Conservation (phyloP, 345 rosid genomes). For the Microcos paniculata region DNA sequence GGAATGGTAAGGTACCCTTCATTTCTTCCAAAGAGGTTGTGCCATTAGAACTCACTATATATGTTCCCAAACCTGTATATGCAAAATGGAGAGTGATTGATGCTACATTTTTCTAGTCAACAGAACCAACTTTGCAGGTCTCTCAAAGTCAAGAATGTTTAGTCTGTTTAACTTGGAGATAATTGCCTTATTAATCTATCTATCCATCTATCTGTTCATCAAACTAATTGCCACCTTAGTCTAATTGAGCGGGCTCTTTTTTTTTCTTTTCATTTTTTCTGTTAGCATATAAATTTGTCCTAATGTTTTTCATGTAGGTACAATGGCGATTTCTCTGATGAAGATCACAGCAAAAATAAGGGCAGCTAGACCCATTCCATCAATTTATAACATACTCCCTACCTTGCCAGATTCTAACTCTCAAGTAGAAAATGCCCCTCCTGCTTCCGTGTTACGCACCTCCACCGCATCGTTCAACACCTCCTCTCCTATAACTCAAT, state of each 20-base stretch:
- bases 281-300: no score
- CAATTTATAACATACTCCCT: neutral
- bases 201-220: no score
- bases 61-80: neutral
- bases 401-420: neutral
- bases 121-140: slow-evolving; percentile 17
- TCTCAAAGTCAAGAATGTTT: slow-evolving; percentile 11
- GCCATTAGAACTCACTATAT: neutral
- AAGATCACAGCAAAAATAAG: slow-evolving; percentile 22
- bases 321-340: neutral
- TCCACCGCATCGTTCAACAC: neutral
- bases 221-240: no score
- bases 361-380: slow-evolving; percentile 14
- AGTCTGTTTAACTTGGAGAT: neutral
- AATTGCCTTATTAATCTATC: no score
- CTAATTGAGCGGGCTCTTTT: no score
- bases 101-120: slow-evolving; percentile 10
- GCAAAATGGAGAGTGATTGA: neutral
- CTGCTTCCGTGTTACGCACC: neutral
- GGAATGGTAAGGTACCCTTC: slow-evolving; percentile 10
- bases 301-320: slow-evolving; percentile 1
- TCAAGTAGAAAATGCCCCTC: neutral
- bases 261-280: no score
- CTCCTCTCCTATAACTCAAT: neutral
- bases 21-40: slow-evolving; percentile 6